Evolutionary conservation across 208 protist species (phyloP).

Genomic region (Leptomonas pyrrhocoris): DNA sequence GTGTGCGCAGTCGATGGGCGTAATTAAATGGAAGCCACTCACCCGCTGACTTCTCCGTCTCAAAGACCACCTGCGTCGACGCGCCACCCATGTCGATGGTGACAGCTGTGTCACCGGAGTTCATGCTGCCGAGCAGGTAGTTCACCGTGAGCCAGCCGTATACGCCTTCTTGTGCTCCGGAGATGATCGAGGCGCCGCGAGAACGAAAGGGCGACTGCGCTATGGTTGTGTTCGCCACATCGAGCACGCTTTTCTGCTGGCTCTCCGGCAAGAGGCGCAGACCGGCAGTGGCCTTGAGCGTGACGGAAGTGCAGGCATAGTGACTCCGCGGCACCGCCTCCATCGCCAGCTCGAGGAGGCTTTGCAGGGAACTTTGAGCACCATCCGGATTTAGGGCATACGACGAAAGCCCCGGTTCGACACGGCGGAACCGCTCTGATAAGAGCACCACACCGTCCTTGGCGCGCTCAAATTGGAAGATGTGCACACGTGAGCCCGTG

Average conservation of each 20-base stretch:
- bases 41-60: conserved; percentile 21
- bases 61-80: conserved; percentile 82
- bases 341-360: conserved; percentile 40
- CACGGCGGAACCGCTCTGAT: conserved; percentile 44
- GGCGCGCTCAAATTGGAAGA: conserved; percentile 54
- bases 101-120: conserved; percentile 17
- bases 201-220: conserved; percentile 32
- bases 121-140: conserved; percentile 55
- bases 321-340: conserved; percentile 33
- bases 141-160: conserved; percentile 88
- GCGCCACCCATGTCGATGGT: conserved; percentile 87
- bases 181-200: conserved; percentile 53
- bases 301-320: conserved; percentile 45
- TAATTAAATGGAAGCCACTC: conserved; percentile 58
- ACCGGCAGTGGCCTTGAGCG: conserved; percentile 71
- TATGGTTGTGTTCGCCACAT: conserved; percentile 28
- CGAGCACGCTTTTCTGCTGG: conserved; percentile 35
- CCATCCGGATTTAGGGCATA: conserved; percentile 28
- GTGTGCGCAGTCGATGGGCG: conserved; percentile 29
- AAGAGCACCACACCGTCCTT: conserved; percentile 34
- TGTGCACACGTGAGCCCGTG: conserved; percentile 69
- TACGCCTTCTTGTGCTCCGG: conserved; percentile 73
- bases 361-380: conserved; percentile 27
- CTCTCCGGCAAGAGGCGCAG: conserved; percentile 51
- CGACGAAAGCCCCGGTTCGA: conserved; percentile 57